Percentiles rank a stretch among this genome's conserved stretches.
phyloP scores from a whole-genome alignment of 768 basidiomycete species.

The Albatrellus ellisii region DNA sequence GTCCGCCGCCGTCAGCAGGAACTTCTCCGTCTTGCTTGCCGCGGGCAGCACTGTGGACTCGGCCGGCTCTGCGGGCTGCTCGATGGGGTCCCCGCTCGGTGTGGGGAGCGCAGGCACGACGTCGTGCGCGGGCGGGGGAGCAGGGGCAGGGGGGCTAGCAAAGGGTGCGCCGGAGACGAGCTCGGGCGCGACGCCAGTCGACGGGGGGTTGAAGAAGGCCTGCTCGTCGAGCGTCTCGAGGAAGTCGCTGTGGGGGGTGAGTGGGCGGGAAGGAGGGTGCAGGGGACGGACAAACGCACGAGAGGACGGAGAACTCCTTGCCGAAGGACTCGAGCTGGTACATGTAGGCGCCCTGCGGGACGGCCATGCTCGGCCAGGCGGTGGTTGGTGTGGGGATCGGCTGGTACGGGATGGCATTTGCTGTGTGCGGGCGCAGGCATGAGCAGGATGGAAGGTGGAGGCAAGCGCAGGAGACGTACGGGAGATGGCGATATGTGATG shows the following conservation, averaged over 20 bases:
- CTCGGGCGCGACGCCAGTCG: conserved; percentile 33
- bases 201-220: conserved; percentile 57
- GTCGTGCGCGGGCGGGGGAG: conserved; percentile 14
- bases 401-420: conserved; percentile 10
- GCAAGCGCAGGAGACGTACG: conserved; percentile 2
- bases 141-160: conserved; percentile 5
- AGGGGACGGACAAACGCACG: conserved; percentile 32
- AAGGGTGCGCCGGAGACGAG: conserved; percentile 20
- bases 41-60: conserved; percentile 48
- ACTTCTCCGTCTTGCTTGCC: conserved; percentile 74
- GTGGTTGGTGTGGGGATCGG: conserved; percentile 16
- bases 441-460: not conserved
- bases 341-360: conserved; percentile 30
- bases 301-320: conserved; percentile 73
- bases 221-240: conserved; percentile 80
- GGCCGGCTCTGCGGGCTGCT: not conserved
- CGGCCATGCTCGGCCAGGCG: conserved; percentile 39
- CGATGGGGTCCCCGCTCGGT: not conserved
- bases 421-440: not conserved
- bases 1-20: conserved; percentile 88
- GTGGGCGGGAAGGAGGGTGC: not conserved
- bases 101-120: conserved; percentile 5
- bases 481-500: not conserved
- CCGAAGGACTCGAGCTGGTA: conserved; percentile 67
- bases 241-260: conserved; percentile 49